Percentiles rank a stretch among this genome's conserved stretches.
These are phyloP conservation scores for Yarrowia hollandica DNA, from an alignment of 805 yeast species.

Conservation along the genomic window DNA sequence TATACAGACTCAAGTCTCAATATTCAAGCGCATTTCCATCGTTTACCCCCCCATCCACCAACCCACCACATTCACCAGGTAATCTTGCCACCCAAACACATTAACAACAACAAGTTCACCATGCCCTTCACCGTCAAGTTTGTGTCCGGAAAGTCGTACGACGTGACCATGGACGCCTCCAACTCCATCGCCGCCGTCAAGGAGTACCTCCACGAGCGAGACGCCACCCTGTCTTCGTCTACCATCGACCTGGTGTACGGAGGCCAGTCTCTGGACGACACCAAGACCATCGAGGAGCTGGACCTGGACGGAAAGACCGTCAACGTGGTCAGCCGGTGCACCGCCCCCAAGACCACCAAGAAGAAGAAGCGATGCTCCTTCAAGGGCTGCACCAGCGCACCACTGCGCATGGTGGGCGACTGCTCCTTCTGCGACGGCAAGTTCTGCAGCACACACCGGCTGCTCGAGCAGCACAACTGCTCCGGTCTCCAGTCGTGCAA, in stretches of 20 bases:
- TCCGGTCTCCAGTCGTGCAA: slow-evolving; percentile 76
- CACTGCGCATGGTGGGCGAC: slow-evolving; percentile 69
- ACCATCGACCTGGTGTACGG: slow-evolving; percentile 35
- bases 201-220: slow-evolving; percentile 37
- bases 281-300: slow-evolving; percentile 38
- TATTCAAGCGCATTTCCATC: too few relatives aligned
- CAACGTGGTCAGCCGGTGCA: slow-evolving; percentile 20
- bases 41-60: background rate
- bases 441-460: slow-evolving; percentile 82
- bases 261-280: slow-evolving; percentile 40
- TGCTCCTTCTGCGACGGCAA: slow-evolving; percentile 82
- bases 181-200: slow-evolving; percentile 42
- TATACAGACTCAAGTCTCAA: too few relatives aligned
- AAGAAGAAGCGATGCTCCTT: slow-evolving; percentile 53
- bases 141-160: slow-evolving; percentile 28
- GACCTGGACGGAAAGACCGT: slow-evolving; percentile 23
- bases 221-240: slow-evolving; percentile 37
- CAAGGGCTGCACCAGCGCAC: slow-evolving; percentile 60
- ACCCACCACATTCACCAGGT: background rate
- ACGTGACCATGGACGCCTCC: slow-evolving; percentile 34
- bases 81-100: background rate
- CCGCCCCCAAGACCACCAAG: slow-evolving; percentile 37
- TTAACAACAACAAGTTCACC: background rate
- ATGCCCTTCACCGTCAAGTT: slow-evolving; percentile 29
- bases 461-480: slow-evolving; percentile 82